phyloP scores from a whole-genome alignment of 176 grass and related monocot species.

The Eleusine indica region DNA sequence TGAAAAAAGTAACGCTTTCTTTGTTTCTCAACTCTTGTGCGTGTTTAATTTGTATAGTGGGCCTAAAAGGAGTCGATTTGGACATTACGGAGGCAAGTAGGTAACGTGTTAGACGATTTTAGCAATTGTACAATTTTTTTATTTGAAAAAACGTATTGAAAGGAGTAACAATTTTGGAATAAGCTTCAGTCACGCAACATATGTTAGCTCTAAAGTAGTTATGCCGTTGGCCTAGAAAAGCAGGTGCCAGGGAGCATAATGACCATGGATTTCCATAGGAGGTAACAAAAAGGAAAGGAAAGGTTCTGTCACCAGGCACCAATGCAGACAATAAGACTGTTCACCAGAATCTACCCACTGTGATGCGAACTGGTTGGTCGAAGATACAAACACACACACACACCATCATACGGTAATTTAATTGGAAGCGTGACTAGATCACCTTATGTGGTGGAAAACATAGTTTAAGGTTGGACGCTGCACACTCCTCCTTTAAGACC shows the following conservation, averaged over 20 bases:
- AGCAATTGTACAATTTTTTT: too few species aligned
- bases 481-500: slow-evolving; percentile 26
- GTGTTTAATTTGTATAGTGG: too few species aligned
- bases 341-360: slow-evolving; percentile 9
- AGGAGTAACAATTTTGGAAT: background rate
- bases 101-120: too few species aligned
- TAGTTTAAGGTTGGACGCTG: background rate
- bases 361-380: background rate
- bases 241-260: background rate
- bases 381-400: background rate
- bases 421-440: slow-evolving; percentile 22
- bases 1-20: too few species aligned
- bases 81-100: too few species aligned
- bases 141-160: background rate
- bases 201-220: background rate
- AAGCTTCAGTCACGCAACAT: background rate
- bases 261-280: background rate
- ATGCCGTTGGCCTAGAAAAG: background rate
- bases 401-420: slow-evolving; percentile 9
- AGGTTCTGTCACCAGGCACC: slow-evolving; percentile 12
- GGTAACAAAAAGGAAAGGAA: slow-evolving; percentile 3
- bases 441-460: background rate
- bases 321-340: background rate
- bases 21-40: too few species aligned
- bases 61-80: too few species aligned